Percentiles rank a stretch among this genome's conserved stretches.
These are phyloP conservation scores for Hypoxylon cercidicola DNA, from an alignment of 495 filamentous ascomycete genomes.

Conservation along the genomic window DNA sequence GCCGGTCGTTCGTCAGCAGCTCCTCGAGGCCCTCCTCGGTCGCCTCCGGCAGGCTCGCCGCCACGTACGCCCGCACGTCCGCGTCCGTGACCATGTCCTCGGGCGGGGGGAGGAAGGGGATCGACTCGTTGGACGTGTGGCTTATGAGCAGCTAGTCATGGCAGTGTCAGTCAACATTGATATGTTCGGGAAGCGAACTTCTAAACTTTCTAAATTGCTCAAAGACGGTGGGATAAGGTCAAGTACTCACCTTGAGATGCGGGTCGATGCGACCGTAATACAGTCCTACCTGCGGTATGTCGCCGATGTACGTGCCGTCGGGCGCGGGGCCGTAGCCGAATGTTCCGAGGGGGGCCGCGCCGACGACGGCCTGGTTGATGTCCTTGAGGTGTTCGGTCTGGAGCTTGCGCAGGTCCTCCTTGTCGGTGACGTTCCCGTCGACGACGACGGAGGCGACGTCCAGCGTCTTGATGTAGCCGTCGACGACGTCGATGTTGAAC, in stretches of 20 bases:
- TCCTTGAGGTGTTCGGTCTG: conserved; percentile 55
- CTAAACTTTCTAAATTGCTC: neutral
- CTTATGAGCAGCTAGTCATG: conserved; percentile 28
- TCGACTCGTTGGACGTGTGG: conserved; percentile 41
- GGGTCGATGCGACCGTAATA: conserved; percentile 65
- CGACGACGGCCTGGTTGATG: conserved; percentile 64
- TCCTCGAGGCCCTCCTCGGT: conserved; percentile 17
- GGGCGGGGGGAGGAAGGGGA: conserved; percentile 42
- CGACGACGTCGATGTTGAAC: conserved; percentile 28
- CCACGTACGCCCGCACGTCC: conserved; percentile 49
- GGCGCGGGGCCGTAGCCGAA: conserved; percentile 68
- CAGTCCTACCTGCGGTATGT: conserved; percentile 66
- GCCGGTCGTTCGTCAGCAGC: conserved; percentile 28
- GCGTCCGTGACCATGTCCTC: conserved; percentile 33
- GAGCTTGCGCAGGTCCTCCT: conserved; percentile 63
- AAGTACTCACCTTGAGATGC: conserved; percentile 61
- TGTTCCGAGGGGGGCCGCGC: conserved; percentile 53
- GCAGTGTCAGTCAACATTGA: neutral
- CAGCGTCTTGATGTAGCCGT: conserved; percentile 33
- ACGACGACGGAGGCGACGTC: conserved; percentile 5
- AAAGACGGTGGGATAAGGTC: neutral
- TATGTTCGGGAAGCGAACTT: conserved; percentile 49
- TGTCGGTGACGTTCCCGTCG: conserved; percentile 46
- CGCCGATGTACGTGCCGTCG: conserved; percentile 68
- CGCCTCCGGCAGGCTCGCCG: conserved; percentile 5